Evolutionary conservation across 257 asterid species (phyloP), one percentile per base, ranked within the genome.

Genomic region (Ocimum tenuiflorum): DNA sequence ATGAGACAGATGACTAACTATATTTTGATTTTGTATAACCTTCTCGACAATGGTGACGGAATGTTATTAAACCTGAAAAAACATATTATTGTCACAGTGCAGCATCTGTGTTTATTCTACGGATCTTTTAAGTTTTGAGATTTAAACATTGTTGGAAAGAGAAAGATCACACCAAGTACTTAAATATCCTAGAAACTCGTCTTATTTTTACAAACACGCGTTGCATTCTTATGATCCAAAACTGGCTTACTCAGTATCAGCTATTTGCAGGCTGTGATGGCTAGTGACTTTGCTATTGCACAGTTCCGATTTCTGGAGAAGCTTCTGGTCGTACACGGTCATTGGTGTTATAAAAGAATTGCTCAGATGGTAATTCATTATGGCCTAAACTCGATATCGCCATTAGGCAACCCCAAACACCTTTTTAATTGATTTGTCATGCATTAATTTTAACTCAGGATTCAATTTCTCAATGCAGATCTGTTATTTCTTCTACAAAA

Each of bases 261-360:
- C 78, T 83, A 68, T 76, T 78, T 76, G 82, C 94, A 94, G 99
- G 99, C 99, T 72, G 99, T 94, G 83, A 94, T 94, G 99, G 94
- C 99, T 71, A 94, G 99, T 59, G 99, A 94, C 80, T 94, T 94
- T 80, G 63, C 99, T 11, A 88, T 94, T 50, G 99, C 99, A 20
- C 97, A 94, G 80, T 94, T 94, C 68, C 95, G 81, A 63, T 94
- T 90, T 77, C 78, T 94, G 67, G 99, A 94, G 82, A 90, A 94
- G 77, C 99, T 94, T 68, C 78, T 94, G 75, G 96, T 94, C 3
- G 83, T 94, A 22, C 99, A 94, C 65, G 99, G 99, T 19, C 99
- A 94, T 75, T 94, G 99, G 99, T 94, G 99, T 79, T 94, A 94
- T 85, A 88, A 91, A 78, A 82, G 99, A 82, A 88, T 94, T 12